Evolutionary conservation across 2,329 filamentous ascomycete genomes (phyloP).

Genomic region (Diaporthe citriasiana): DNA sequence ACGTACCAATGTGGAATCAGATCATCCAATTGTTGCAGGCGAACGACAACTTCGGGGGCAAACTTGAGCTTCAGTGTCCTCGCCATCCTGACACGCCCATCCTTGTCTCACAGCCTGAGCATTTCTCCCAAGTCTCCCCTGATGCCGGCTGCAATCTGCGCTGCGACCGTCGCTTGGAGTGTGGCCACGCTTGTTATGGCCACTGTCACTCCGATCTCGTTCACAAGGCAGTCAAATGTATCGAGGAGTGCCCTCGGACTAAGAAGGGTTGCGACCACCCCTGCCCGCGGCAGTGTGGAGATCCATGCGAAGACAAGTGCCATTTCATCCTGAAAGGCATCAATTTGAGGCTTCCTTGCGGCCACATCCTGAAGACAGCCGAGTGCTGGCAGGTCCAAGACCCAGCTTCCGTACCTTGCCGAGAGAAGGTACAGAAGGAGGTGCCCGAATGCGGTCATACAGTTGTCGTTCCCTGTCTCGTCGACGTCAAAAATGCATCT

Average conservation of each 20-base stretch:
- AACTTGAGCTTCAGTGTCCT: constrained; percentile 70
- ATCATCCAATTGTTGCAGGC: constrained; percentile 67
- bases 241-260: constrained; percentile 59
- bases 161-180: constrained; percentile 64
- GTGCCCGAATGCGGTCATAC: constrained; percentile 70
- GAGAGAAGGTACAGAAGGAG: constrained; percentile 57
- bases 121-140: constrained; percentile 64
- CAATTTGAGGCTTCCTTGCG: constrained; percentile 54
- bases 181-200: constrained; percentile 62
- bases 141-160: constrained; percentile 72
- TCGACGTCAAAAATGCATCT: constrained; percentile 55
- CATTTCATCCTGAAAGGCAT: constrained; percentile 49
- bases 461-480: constrained; percentile 63
- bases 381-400: constrained; percentile 61
- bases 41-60: constrained; percentile 61
- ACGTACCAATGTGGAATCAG: constrained; percentile 74
- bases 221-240: constrained; percentile 62
- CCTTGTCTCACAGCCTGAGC: constrained; percentile 59
- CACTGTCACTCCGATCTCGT: constrained; percentile 63
- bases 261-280: constrained; percentile 60
- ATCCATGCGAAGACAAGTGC: constrained; percentile 57
- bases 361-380: constrained; percentile 53
- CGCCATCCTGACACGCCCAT: constrained; percentile 70
- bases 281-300: constrained; percentile 60
- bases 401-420: constrained; percentile 63